phyloP scores from a whole-genome alignment of 2,329 filamentous ascomycete genomes.

The Neopestalotiopsis rosae region DNA sequence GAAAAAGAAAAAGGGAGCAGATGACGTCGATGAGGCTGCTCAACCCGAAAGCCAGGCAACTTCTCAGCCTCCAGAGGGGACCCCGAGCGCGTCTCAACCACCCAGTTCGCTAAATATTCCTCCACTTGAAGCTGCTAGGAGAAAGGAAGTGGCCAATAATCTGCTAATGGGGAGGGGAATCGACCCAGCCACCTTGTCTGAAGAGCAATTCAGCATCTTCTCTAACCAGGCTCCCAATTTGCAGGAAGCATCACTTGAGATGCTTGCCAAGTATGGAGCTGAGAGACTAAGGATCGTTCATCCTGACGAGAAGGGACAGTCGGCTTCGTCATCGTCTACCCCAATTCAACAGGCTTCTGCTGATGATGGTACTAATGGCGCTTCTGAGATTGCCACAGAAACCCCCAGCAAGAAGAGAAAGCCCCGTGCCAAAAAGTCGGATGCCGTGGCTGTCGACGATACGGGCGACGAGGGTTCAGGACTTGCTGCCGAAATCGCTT shows the following conservation, averaged over 20 bases:
- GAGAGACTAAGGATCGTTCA: conserved; percentile 63
- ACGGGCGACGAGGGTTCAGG: not conserved
- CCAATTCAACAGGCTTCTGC: conserved; percentile 25
- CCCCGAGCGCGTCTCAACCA: conserved; percentile 23
- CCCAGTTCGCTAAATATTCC: conserved; percentile 45
- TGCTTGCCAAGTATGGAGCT: conserved; percentile 63
- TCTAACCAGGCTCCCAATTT: conserved; percentile 63
- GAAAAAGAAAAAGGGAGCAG: conserved; percentile 30
- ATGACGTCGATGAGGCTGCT: conserved; percentile 24
- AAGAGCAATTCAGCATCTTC: conserved; percentile 64
- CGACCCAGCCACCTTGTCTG: conserved; percentile 56
- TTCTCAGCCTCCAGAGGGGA: conserved; percentile 21
- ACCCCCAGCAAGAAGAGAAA: conserved; percentile 34
- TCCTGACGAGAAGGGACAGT: conserved; percentile 44
- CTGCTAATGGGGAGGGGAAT: conserved; percentile 53
- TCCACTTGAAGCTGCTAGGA: conserved; percentile 54
- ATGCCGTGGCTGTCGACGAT: conserved; percentile 30
- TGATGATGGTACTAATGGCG: conserved; percentile 18
- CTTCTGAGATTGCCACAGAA: conserved; percentile 22
- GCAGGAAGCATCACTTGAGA: conserved; percentile 58
- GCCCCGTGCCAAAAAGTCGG: conserved; percentile 32
- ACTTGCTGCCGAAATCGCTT: not conserved
- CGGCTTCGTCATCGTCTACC: conserved; percentile 33
- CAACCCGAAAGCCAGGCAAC: conserved; percentile 17
- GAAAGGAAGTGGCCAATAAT: conserved; percentile 52